phyloP scores from a whole-genome alignment of 768 basidiomycete species.

The Boletus tomentosulus region DNA sequence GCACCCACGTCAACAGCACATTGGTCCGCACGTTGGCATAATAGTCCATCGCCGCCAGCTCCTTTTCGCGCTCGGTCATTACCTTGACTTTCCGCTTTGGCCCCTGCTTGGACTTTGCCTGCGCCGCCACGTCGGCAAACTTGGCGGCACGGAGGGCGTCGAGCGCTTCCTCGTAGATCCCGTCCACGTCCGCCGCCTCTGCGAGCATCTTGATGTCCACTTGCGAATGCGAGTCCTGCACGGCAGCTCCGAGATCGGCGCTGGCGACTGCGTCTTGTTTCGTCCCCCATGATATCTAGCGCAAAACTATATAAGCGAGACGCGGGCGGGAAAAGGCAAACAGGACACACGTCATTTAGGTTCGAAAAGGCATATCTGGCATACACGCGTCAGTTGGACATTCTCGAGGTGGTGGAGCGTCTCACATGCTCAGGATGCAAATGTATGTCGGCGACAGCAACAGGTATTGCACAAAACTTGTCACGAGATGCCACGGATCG shows the following conservation, averaged over 20 bases:
- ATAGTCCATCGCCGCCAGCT: conserved; percentile 76
- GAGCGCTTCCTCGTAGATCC: conserved; percentile 80
- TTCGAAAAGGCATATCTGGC: conserved; percentile 80
- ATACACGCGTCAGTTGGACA: conserved; percentile 22
- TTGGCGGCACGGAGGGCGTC: conserved; percentile 62
- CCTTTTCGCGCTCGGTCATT: conserved; percentile 55
- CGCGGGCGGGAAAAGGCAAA: conserved; percentile 7
- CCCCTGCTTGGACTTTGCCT: conserved; percentile 8
- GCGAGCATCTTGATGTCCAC: conserved; percentile 87
- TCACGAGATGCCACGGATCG: conserved; percentile 96
- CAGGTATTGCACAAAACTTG: conserved; percentile 86
- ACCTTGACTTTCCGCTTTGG: conserved; percentile 9
- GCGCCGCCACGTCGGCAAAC: conserved; percentile 27
- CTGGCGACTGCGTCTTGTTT: conserved; percentile 77
- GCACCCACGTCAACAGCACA: conserved; percentile 73
- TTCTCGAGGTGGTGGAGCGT: background rate
- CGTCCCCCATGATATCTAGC: conserved; percentile 91
- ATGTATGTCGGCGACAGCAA: conserved; percentile 80
- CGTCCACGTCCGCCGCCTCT: conserved; percentile 77
- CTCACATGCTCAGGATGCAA: conserved; percentile 66
- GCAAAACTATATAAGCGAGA: conserved; percentile 3
- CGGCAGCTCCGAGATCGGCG: conserved; percentile 78
- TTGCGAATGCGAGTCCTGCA: conserved; percentile 73
- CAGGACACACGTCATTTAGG: conserved; percentile 63
- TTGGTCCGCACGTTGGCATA: conserved; percentile 87